A percentile compares a stretch with the other conserved stretches of the same genome.
Evolutionary conservation across 805 yeast genomes (phyloP).

Genomic region (Cyberlindnera meyerae): DNA sequence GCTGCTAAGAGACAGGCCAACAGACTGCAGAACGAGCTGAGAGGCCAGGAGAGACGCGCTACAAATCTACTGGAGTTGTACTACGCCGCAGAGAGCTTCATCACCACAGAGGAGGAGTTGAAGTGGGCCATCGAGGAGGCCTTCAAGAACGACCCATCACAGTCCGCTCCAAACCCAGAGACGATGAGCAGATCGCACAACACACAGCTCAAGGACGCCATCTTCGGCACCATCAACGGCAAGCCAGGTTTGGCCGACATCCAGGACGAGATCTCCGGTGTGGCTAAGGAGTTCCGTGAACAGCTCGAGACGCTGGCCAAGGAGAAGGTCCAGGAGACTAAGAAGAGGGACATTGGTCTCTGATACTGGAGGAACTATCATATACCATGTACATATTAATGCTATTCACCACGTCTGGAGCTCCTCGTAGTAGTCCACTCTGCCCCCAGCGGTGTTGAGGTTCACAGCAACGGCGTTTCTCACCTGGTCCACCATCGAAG

Average conservation of each 20-base stretch:
- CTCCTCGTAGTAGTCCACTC: not conserved
- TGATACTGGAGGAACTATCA: too few species aligned
- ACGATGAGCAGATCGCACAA: conserved; percentile 17
- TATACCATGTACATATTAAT: too few species aligned
- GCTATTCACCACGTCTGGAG: not conserved
- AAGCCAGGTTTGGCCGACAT: conserved; percentile 32
- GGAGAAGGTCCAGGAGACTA: conserved; percentile 1
- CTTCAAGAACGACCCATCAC: conserved; percentile 26
- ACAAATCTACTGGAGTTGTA: conserved; percentile 61
- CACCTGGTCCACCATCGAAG: not conserved
- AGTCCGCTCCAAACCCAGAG: conserved; percentile 7
- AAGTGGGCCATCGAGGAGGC: conserved; percentile 54
- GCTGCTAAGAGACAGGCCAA: conserved; percentile 61
- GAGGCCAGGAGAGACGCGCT: conserved; percentile 48
- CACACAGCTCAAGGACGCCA: conserved; percentile 26
- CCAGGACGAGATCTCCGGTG: conserved; percentile 32
- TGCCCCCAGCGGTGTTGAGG: not conserved
- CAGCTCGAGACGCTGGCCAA: conserved; percentile 18
- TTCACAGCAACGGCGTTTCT: not conserved
- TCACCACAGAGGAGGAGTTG: conserved; percentile 66
- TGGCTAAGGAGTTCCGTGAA: conserved; percentile 26
- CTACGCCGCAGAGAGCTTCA: conserved; percentile 63
- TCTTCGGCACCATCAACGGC: conserved; percentile 33
- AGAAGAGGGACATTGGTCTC: not conserved
- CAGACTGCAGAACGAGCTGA: conserved; percentile 51